Percentiles rank a stretch among this genome's conserved stretches.
phyloP scores from a whole-genome alignment of 2,329 filamentous ascomycete species.

The Cercospora sojina region DNA sequence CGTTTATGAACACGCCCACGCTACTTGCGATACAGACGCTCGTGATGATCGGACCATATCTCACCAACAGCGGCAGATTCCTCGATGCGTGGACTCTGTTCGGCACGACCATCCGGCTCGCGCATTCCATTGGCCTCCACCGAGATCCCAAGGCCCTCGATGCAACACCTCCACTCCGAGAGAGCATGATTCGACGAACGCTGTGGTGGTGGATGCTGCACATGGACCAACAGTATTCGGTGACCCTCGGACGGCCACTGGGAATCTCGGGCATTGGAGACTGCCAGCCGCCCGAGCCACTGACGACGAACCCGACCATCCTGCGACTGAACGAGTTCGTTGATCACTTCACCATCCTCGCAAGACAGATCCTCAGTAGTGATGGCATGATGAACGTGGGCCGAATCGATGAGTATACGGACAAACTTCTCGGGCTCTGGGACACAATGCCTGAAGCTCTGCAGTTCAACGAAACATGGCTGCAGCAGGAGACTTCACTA shows the following conservation, averaged over 20 bases:
- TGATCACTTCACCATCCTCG: conserved; percentile 50
- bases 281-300: conserved; percentile 47
- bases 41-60: conserved; percentile 51
- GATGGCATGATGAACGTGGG: conserved; percentile 43
- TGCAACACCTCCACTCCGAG: conserved; percentile 43
- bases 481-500: conserved; percentile 39
- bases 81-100: conserved; percentile 53
- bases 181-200: conserved; percentile 45
- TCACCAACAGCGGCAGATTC: conserved; percentile 52
- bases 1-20: conserved; percentile 51
- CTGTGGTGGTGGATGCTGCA: conserved; percentile 57
- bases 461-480: conserved; percentile 50
- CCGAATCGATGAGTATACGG: conserved; percentile 51
- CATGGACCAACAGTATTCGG: conserved; percentile 53
- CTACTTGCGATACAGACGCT: conserved; percentile 49
- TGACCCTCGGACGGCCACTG: conserved; percentile 50
- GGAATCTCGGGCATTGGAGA: conserved; percentile 53
- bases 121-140: conserved; percentile 52
- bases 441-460: conserved; percentile 50
- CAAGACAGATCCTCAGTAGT: conserved; percentile 48
- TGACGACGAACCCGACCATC: conserved; percentile 47
- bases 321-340: conserved; percentile 49
- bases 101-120: conserved; percentile 50
- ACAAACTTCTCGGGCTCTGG: conserved; percentile 44
- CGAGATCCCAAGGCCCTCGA: conserved; percentile 50